Base-by-base conservation (phyloP, 257 asterid genomes). In the Schizonepeta tenuifolia region DNA sequence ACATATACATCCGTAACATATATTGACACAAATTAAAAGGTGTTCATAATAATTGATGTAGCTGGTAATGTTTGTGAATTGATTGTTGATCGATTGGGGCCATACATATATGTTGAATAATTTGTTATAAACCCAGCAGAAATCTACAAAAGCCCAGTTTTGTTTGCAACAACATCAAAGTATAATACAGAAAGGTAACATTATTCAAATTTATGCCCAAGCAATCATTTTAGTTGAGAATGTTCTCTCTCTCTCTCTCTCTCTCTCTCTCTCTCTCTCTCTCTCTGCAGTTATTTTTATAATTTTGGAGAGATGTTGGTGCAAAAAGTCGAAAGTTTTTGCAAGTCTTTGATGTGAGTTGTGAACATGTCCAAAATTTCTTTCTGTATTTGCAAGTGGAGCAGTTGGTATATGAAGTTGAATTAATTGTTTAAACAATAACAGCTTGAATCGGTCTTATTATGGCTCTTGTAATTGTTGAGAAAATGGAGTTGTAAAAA, bases 281-380 rank as follows among this genome's bases (percentile, higher is more conserved):
- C 8, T 26, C 22, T 21, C 3, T 7, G 21, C 13, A 26, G 4
- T 59, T n/a, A n/a, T 59, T 26, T 67, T n/a, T 14, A 21, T 61
- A 26, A 28, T 65, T 53, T 56, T 44, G 63, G 46, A 4, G 44
- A 17, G 69, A 13, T 4, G 10, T 4, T 22, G 24, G 56, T 7
- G 64, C 18, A 46, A 59, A 18, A n/a, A 18, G 17, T 56, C 24
- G 63, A 56, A 55, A 17, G 44, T 14, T 67, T 68, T 75, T 35
- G 22, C 17, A 35, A 58, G 78, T 66, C 68, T 3, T 13, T 43
- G 10, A 43, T 31, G 66, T 53, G 70, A 35, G 10, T 28, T 44
- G 66, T 53, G 70, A 35, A 35, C 43, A 43, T 72, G 46, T 72
- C 22, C 33, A 35, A 0, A 15, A 35, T 62, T 46, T 35, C 53